These are phyloP conservation scores for Polysphondylium violaceum DNA, from an alignment of 78 protist genomes.

Conservation along the genomic window DNA sequence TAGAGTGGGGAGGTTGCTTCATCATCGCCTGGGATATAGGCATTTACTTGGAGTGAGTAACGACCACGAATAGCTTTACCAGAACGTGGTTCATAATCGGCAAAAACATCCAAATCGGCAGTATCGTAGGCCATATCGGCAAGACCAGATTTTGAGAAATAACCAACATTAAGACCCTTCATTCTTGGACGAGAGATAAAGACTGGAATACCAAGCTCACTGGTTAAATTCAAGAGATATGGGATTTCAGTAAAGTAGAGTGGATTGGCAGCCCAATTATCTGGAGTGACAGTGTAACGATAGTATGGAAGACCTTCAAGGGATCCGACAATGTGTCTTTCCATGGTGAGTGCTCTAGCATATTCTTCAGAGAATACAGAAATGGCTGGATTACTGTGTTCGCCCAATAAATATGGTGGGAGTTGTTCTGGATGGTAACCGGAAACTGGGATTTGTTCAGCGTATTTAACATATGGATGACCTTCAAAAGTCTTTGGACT, in stretches of 20 bases:
- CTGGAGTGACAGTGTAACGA: conserved; percentile 29
- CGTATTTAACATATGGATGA: not conserved
- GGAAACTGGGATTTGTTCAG: not conserved
- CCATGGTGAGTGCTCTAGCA: conserved; percentile 24
- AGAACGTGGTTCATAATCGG: conserved; percentile 67
- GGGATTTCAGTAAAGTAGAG: conserved; percentile 2
- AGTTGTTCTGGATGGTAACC: conserved; percentile 54
- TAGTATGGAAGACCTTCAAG: conserved; percentile 36
- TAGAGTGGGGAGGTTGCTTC: not conserved
- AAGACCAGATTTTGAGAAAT: conserved; percentile 47
- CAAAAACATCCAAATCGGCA: conserved; percentile 40
- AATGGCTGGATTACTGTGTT: not conserved
- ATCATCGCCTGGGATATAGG: conserved; percentile 35
- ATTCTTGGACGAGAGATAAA: conserved; percentile 47
- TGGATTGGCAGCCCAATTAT: conserved; percentile 8
- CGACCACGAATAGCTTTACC: conserved; percentile 79
- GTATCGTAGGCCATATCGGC: not conserved
- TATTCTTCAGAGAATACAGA: conserved; percentile 33
- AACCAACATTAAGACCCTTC: conserved; percentile 44
- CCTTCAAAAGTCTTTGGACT: conserved; percentile 61
- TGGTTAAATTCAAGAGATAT: conserved; percentile 34
- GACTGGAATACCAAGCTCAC: conserved; percentile 22
- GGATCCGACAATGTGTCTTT: conserved; percentile 1
- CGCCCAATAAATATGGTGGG: conserved; percentile 27
- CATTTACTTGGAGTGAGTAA: conserved; percentile 54